Conservation (phyloP, 129 eudicot species). For the Flaveria sonorensis region DNA sequence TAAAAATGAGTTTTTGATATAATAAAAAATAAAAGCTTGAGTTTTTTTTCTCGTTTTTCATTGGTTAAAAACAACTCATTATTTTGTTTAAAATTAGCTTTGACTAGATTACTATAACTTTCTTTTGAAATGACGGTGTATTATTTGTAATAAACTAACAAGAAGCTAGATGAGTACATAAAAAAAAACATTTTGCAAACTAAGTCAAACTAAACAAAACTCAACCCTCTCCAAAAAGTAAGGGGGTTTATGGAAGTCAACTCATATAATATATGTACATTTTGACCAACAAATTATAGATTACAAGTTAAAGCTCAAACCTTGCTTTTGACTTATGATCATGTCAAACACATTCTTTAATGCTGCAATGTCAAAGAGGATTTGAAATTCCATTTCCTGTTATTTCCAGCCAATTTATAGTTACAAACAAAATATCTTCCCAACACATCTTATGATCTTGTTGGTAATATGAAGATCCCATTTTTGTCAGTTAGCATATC, state of each 20-base stretch:
- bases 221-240: neutral
- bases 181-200: neutral
- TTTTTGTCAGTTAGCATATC: neutral
- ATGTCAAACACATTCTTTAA: slow-evolving; percentile 7
- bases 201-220: slow-evolving; percentile 7
- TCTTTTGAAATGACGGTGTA: no score
- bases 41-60: slow-evolving; percentile 4
- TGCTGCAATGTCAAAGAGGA: neutral
- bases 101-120: slow-evolving; percentile 6
- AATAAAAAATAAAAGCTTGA: neutral
- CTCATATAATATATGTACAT: neutral
- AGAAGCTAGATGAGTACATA: no score
- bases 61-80: slow-evolving; percentile 10
- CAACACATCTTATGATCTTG: slow-evolving; percentile 12
- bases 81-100: neutral
- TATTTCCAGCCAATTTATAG: neutral
- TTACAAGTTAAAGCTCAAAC: slow-evolving; percentile 12
- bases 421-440: neutral
- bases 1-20: neutral
- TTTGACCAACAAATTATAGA: slow-evolving; percentile 13
- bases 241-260: slow-evolving; percentile 1
- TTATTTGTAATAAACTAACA: no score
- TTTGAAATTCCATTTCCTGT: neutral
- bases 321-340: neutral
- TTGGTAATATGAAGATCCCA: neutral